phyloP scores from a whole-genome alignment of 805 yeast species.

The Yarrowia sp. region DNA sequence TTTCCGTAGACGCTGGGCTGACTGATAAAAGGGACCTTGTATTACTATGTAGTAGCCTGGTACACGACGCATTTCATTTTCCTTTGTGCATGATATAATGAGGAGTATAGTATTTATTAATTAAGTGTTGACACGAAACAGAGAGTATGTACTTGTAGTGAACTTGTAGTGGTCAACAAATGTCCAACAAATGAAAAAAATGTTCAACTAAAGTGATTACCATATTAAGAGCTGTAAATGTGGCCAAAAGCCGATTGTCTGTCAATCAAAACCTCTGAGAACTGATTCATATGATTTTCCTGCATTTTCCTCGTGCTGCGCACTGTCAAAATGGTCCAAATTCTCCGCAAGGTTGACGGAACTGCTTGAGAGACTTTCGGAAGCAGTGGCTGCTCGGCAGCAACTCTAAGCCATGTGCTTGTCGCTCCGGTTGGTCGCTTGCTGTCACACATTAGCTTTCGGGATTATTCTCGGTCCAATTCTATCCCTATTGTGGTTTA shows the following conservation, averaged over 20 bases:
- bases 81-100: background rate
- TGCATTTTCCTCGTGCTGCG: no score
- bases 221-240: no score
- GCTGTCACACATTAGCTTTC: background rate
- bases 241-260: no score
- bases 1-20: no score
- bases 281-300: no score
- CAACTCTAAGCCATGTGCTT: background rate
- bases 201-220: no score
- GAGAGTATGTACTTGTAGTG: no score
- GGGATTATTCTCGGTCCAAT: conserved; percentile 4
- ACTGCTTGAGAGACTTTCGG: background rate
- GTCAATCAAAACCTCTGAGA: no score
- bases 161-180: no score
- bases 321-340: no score
- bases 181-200: background rate
- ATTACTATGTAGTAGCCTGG: background rate
- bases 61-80: background rate
- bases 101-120: conserved; percentile 5
- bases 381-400: background rate
- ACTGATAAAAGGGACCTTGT: background rate
- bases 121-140: background rate
- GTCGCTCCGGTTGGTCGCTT: background rate
- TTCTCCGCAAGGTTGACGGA: no score
- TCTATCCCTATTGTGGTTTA: background rate